Evolutionary conservation across 2,329 filamentous ascomycete genomes (phyloP).

Genomic region (Rhexocercosporidium sp.): DNA sequence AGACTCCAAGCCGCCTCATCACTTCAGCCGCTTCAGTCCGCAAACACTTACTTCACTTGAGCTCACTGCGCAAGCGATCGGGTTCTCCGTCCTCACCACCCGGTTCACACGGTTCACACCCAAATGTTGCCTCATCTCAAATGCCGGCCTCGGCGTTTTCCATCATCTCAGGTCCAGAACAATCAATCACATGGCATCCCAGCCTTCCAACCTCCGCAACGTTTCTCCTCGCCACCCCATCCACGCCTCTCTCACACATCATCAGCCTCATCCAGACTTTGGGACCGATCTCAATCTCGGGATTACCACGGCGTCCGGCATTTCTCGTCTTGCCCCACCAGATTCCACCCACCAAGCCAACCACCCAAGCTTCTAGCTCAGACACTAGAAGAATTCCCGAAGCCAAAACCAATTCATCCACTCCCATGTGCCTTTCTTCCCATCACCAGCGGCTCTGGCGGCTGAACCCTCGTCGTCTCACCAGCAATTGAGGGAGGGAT

Average conservation of each 20-base stretch:
- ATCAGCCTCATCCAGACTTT: conserved; percentile 7
- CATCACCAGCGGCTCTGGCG: neutral
- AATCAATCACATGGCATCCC: conserved; percentile 11
- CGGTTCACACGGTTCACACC: neutral
- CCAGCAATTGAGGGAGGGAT: neutral
- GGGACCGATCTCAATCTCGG: conserved; percentile 2
- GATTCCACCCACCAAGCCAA: neutral
- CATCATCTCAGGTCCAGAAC: neutral
- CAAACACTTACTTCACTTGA: neutral
- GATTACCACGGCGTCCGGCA: conserved; percentile 15
- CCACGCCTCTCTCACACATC: neutral
- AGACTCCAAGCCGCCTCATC: conserved; percentile 9
- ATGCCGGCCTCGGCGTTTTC: neutral
- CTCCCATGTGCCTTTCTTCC: neutral
- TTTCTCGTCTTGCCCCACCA: conserved; percentile 11
- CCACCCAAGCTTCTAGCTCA: conserved; percentile 12
- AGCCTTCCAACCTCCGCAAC: conserved; percentile 1
- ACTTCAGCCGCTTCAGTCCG: conserved; percentile 2
- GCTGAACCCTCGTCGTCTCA: conserved; percentile 5
- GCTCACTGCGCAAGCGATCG: neutral
- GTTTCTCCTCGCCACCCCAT: neutral
- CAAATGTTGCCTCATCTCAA: neutral
- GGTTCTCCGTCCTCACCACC: neutral
- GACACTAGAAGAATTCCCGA: conserved; percentile 11
- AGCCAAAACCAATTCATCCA: conserved; percentile 5